phyloP scores from a whole-genome alignment of 495 filamentous ascomycete genomes.

The Talaromyces thailandensis region DNA sequence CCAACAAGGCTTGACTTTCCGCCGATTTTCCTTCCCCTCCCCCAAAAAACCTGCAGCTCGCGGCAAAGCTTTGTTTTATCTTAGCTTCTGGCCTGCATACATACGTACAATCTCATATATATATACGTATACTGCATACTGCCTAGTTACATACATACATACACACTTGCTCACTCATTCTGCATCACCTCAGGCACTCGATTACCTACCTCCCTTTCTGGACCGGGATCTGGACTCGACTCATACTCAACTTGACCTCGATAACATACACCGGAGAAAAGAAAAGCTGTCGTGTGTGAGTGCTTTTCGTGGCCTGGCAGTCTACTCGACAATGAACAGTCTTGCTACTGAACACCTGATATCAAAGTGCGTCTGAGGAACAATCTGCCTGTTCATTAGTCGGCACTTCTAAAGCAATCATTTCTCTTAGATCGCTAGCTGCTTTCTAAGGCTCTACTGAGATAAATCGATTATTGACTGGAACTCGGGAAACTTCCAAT shows the following conservation, averaged over 20 bases:
- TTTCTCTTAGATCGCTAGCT: neutral
- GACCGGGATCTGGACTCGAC: neutral
- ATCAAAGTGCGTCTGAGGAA: slow-evolving; percentile 6
- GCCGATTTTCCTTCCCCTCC: neutral
- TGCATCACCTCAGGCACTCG: neutral
- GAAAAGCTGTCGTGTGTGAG: neutral
- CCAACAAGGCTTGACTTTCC: neutral
- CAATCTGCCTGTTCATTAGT: neutral
- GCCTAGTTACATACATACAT: slow-evolving; percentile 1
- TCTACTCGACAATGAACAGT: slow-evolving; percentile 2
- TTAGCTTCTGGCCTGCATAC: slow-evolving; percentile 6
- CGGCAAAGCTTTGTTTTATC: slow-evolving; percentile 4
- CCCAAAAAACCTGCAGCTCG: slow-evolving; percentile 3
- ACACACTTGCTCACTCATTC: neutral
- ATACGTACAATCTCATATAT: neutral
- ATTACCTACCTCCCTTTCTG: neutral
- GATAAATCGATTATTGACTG: neutral
- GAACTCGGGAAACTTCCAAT: neutral
- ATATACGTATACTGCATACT: neutral
- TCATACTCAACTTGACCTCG: neutral
- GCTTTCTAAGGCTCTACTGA: neutral
- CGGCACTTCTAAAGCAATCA: neutral
- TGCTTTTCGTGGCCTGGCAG: neutral
- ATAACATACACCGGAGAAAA: neutral
- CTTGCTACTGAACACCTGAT: neutral